Evolutionary conservation across 2,329 filamentous ascomycete genomes (phyloP).

Genomic region (Lithohypha guttulata): DNA sequence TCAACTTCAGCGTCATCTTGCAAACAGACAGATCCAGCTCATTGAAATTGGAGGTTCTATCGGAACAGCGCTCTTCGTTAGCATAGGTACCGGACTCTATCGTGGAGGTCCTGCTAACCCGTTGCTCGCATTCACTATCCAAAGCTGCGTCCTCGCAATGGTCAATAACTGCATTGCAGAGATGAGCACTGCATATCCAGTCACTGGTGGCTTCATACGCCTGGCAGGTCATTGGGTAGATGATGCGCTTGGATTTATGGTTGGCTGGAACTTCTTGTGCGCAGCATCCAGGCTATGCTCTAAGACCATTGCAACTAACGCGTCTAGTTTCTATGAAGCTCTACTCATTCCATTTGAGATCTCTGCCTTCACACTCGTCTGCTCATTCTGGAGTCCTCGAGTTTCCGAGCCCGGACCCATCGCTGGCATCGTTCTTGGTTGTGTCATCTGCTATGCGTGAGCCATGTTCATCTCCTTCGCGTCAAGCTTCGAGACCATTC

Average conservation of each 20-base stretch:
- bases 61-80: conserved; percentile 30
- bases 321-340: conserved; percentile 29
- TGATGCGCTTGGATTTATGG: conserved; percentile 34
- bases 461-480: conserved; percentile 1
- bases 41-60: conserved; percentile 35
- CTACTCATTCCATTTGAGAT: conserved; percentile 33
- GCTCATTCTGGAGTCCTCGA: conserved; percentile 31
- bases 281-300: conserved; percentile 26
- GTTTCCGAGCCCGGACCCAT: conserved; percentile 23
- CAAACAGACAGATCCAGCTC: conserved; percentile 47
- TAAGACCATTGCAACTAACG: conserved; percentile 8
- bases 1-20: conserved; percentile 38
- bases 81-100: conserved; percentile 29
- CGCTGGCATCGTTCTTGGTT: conserved; percentile 28
- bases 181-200: conserved; percentile 32
- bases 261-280: conserved; percentile 37
- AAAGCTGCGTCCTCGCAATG: conserved; percentile 20
- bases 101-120: conserved; percentile 29
- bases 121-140: conserved; percentile 27
- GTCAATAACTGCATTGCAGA: conserved; percentile 34
- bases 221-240: conserved; percentile 34
- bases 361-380: conserved; percentile 30
- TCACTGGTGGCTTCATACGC: conserved; percentile 8
- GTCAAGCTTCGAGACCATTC: background rate
- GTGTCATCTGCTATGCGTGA: conserved; percentile 31